These are phyloP conservation scores for Zygosaccharomyces sapae DNA, from an alignment of 1,139 yeast species.

Conservation along the genomic window DNA sequence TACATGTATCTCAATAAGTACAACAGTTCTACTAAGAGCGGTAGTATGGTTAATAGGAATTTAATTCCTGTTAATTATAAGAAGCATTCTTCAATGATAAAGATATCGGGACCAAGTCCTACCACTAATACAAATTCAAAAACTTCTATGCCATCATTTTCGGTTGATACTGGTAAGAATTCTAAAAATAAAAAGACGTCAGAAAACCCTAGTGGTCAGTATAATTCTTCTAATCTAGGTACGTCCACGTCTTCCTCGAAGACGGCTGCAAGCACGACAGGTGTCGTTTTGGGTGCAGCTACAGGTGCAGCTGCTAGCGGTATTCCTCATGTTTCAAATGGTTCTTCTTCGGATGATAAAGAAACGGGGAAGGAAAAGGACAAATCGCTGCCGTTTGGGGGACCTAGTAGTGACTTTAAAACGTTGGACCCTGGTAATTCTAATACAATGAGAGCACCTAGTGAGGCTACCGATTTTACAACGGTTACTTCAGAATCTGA, in stretches of 20 bases:
- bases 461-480: slow-evolving; percentile 27
- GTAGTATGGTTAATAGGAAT: slow-evolving; percentile 32
- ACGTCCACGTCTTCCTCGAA: slow-evolving; percentile 5
- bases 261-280: slow-evolving; percentile 4
- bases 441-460: slow-evolving; percentile 21
- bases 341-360: background rate
- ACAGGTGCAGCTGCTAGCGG: slow-evolving; percentile 1
- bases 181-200: slow-evolving; percentile 33
- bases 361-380: background rate
- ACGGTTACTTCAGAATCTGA: slow-evolving; percentile 28
- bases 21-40: slow-evolving; percentile 41
- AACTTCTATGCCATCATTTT: slow-evolving; percentile 19
- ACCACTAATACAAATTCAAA: slow-evolving; percentile 17
- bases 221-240: background rate
- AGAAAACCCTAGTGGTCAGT: slow-evolving; percentile 28
- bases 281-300: slow-evolving; percentile 5
- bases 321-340: background rate
- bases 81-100: slow-evolving; percentile 65
- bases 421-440: slow-evolving; percentile 32
- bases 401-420: slow-evolving; percentile 12
- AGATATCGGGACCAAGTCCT: slow-evolving; percentile 14
- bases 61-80: slow-evolving; percentile 69
- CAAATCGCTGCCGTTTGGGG: background rate
- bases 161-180: slow-evolving; percentile 33
- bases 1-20: slow-evolving; percentile 60